Conservation (phyloP, 305 asterid genomes). For the Striga hermonthica region DNA sequence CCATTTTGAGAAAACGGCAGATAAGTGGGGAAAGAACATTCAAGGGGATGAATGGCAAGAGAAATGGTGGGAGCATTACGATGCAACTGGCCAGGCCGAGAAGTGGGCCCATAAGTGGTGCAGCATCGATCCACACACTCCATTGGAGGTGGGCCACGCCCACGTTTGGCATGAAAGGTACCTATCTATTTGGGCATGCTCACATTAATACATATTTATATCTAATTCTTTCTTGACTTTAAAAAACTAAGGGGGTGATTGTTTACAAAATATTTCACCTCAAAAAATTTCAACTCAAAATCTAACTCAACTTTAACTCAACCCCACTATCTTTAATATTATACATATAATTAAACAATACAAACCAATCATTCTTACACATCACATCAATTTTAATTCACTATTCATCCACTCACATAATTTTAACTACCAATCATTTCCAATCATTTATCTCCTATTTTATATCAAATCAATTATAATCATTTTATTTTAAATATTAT, state of each 20-base stretch:
- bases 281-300: too few species aligned
- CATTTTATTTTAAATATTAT: too few species aligned
- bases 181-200: conserved; percentile 11
- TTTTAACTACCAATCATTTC: too few species aligned
- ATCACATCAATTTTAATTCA: too few species aligned
- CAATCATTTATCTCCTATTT: too few species aligned
- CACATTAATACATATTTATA: neutral
- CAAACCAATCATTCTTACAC: too few species aligned
- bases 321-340: too few species aligned
- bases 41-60: conserved; percentile 97
- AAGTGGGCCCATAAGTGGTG: conserved; percentile 99
- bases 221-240: neutral
- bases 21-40: conserved; percentile 88
- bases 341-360: too few species aligned
- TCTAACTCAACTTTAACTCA: too few species aligned
- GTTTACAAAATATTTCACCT: too few species aligned
- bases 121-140: conserved; percentile 76
- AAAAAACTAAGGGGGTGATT: neutral
- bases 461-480: too few species aligned
- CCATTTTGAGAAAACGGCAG: conserved; percentile 86
- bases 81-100: conserved; percentile 67
- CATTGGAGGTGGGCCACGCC: conserved; percentile 84
- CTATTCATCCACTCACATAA: too few species aligned
- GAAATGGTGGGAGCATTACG: conserved; percentile 94
- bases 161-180: conserved; percentile 99